Conservation (phyloP, 1,284 basidiomycete species). For the Cerrena zonata region DNA sequence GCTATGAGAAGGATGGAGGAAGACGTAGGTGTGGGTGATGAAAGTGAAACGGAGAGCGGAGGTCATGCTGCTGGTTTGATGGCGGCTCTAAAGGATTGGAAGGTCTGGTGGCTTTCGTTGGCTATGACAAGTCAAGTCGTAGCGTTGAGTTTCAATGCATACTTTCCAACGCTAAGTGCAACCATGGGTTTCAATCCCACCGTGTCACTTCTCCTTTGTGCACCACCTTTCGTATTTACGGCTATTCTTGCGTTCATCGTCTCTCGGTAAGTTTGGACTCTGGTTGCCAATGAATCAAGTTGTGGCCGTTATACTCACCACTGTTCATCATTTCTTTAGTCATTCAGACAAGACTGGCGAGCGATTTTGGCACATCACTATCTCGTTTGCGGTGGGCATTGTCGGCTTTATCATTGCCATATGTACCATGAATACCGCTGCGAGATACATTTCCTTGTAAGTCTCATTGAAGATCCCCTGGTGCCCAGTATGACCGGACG, state of each 20-base stretch:
- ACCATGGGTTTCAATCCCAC: slow-evolving; percentile 66
- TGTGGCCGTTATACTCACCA: not conserved
- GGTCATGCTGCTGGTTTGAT: slow-evolving; percentile 43
- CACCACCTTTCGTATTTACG: slow-evolving; percentile 73
- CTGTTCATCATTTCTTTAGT: slow-evolving; percentile 26
- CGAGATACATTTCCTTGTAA: slow-evolving; percentile 70
- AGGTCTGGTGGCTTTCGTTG: slow-evolving; percentile 68
- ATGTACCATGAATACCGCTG: slow-evolving; percentile 57
- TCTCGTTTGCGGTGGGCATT: slow-evolving; percentile 53
- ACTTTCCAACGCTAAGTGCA: slow-evolving; percentile 63
- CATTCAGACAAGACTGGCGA: slow-evolving; percentile 68
- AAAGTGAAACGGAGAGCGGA: slow-evolving; percentile 30
- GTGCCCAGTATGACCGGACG: not conserved
- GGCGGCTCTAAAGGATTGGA: slow-evolving; percentile 63
- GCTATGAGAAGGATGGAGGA: slow-evolving; percentile 70
- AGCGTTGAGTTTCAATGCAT: slow-evolving; percentile 69
- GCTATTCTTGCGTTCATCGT: slow-evolving; percentile 46
- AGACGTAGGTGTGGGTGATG: slow-evolving; percentile 52
- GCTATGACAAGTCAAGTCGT: slow-evolving; percentile 50
- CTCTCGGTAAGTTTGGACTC: slow-evolving; percentile 34
- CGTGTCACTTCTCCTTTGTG: slow-evolving; percentile 66
- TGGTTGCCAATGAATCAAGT: not conserved
- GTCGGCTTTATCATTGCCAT: slow-evolving; percentile 73
- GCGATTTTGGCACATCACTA: slow-evolving; percentile 59
- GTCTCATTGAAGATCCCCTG: slow-evolving; percentile 18